These are phyloP conservation scores for Colletotrichum cordylinicola DNA, from an alignment of 2,329 filamentous ascomycete genomes.

Conservation along the genomic window DNA sequence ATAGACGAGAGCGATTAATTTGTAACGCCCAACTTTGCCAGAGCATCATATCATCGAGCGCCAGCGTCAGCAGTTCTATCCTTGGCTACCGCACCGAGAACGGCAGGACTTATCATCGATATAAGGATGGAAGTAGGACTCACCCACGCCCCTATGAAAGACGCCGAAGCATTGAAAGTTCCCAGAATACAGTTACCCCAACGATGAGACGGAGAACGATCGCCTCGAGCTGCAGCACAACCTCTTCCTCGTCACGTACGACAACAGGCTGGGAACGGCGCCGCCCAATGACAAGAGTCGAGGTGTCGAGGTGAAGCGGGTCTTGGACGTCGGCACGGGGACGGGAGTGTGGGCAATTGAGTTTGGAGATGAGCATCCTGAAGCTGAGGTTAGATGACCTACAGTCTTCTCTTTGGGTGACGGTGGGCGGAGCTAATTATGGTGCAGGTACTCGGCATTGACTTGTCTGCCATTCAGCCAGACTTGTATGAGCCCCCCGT, in stretches of 20 bases:
- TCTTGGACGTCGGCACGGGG: slow-evolving; percentile 35
- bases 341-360: slow-evolving; percentile 37
- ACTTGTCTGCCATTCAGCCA: slow-evolving; percentile 46
- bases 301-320: slow-evolving; percentile 22
- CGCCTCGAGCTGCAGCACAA: slow-evolving; percentile 31
- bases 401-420: accelerated
- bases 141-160: no score
- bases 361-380: slow-evolving; percentile 34
- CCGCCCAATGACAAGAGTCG: not conserved
- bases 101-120: slow-evolving; percentile 41
- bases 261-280: slow-evolving; percentile 26
- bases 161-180: no score
- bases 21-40: not conserved
- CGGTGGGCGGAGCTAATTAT: accelerated
- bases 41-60: not conserved
- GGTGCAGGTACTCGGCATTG: slow-evolving; percentile 38
- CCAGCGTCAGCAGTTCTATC: slow-evolving; percentile 23
- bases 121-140: not conserved
- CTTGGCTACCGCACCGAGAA: slow-evolving; percentile 38
- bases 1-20: not conserved
- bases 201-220: slow-evolving; percentile 31
- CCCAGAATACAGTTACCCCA: not conserved
- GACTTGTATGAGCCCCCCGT: slow-evolving; percentile 25
- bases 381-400: slow-evolving; percentile 24
- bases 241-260: slow-evolving; percentile 27